Evolutionary conservation across 768 basidiomycete species (phyloP).

Genomic region (Glaciozyma martinii): DNA sequence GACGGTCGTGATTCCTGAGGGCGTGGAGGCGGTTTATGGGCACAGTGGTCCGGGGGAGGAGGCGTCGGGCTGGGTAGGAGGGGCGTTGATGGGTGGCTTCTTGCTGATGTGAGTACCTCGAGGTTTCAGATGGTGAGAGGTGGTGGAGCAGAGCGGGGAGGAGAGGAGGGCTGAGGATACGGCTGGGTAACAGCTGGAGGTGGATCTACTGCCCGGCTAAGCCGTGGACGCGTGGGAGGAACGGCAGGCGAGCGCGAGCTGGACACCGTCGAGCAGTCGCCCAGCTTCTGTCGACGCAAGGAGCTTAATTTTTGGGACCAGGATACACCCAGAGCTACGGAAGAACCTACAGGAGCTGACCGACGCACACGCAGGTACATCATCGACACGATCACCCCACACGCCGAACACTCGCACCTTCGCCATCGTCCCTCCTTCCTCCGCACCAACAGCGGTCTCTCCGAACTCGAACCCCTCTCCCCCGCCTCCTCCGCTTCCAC

Average conservation of each 20-base stretch:
- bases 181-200: not conserved
- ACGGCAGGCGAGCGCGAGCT: too few species aligned
- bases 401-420: conserved; percentile 2
- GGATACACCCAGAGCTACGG: not conserved
- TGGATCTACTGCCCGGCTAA: not conserved
- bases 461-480: not conserved
- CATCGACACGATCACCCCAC: conserved; percentile 31
- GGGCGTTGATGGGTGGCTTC: conserved; percentile 35
- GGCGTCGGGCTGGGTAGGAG: conserved; percentile 35
- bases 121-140: not conserved
- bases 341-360: not conserved
- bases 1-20: conserved; percentile 91
- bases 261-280: too few species aligned
- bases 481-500: not conserved
- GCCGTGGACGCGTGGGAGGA: too few species aligned
- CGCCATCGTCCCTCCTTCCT: conserved; percentile 32
- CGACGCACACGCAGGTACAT: conserved; percentile 42
- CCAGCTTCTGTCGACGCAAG: not conserved
- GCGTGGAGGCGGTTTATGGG: conserved; percentile 40
- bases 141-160: not conserved
- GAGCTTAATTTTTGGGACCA: too few species aligned
- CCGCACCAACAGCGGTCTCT: not conserved
- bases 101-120: not conserved
- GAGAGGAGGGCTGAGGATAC: not conserved
- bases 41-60: not conserved